phyloP scores from a whole-genome alignment of 1,284 basidiomycete species.

The Tilletia walkeri region DNA sequence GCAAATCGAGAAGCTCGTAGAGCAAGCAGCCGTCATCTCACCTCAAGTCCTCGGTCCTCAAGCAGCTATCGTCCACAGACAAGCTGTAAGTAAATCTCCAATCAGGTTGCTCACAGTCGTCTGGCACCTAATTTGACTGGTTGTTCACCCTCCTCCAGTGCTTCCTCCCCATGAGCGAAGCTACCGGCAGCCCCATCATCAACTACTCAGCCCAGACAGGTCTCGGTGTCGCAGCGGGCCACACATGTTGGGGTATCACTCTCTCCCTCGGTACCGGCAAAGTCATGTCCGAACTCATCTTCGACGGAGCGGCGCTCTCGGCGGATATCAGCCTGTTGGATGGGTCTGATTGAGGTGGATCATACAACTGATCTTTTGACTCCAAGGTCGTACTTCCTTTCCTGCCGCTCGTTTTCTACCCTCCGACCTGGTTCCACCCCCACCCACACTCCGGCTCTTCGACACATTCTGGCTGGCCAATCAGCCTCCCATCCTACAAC shows the following conservation, averaged over 20 bases:
- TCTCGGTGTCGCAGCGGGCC: constrained; percentile 59
- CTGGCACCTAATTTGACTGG: background rate
- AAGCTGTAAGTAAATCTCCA: constrained; percentile 48
- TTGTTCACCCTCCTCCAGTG: constrained; percentile 43
- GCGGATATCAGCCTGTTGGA: constrained; percentile 57
- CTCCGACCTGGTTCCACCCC: too few relatives aligned
- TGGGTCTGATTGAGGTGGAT: too few relatives aligned
- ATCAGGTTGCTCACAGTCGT: background rate
- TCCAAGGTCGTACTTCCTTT: too few relatives aligned
- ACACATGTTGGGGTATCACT: constrained; percentile 60
- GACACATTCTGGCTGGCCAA: too few relatives aligned
- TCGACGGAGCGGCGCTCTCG: constrained; percentile 60
- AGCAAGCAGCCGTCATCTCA: constrained; percentile 59
- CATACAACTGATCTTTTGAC: too few relatives aligned
- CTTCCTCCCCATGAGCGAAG: constrained; percentile 61
- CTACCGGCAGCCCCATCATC: constrained; percentile 61
- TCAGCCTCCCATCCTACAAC: too few relatives aligned
- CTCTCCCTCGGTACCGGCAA: constrained; percentile 60
- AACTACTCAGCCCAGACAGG: constrained; percentile 58
- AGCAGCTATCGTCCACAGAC: constrained; percentile 57
- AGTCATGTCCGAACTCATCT: constrained; percentile 61
- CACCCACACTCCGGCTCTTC: too few relatives aligned
- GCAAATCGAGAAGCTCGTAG: constrained; percentile 58
- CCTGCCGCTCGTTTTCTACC: too few relatives aligned
- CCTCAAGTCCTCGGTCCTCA: constrained; percentile 55